Evolutionary conservation across 805 yeast genomes (phyloP).

Genomic region (Candida arabinofermentans): DNA sequence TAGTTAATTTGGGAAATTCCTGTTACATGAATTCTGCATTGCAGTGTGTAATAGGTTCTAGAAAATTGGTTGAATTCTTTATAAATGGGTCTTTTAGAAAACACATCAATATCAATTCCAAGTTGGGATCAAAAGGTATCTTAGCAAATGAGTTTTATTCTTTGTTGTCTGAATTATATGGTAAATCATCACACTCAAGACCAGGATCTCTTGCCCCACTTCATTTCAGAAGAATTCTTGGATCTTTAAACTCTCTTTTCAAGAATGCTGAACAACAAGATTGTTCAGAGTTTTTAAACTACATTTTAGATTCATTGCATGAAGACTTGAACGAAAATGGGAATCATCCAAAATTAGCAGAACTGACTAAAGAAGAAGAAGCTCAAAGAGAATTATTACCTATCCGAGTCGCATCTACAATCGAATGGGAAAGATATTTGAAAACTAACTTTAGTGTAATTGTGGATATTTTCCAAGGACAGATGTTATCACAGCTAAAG

Average conservation of each 20-base stretch:
- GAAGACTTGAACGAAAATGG: slow-evolving; percentile 78
- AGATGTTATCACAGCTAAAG: slow-evolving; percentile 70
- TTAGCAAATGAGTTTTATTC: slow-evolving; percentile 66
- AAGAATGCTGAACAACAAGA: slow-evolving; percentile 76
- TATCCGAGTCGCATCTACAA: slow-evolving; percentile 73
- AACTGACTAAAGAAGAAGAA: slow-evolving; percentile 70
- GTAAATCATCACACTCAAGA: slow-evolving; percentile 27
- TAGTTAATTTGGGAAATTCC: slow-evolving; percentile 80
- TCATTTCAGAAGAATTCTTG: slow-evolving; percentile 63
- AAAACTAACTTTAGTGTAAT: slow-evolving; percentile 74
- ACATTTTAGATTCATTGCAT: slow-evolving; percentile 69
- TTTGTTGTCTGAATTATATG: slow-evolving; percentile 51
- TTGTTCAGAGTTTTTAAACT: slow-evolving; percentile 77
- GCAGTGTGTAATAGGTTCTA: slow-evolving; percentile 81
- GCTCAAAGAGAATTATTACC: slow-evolving; percentile 66
- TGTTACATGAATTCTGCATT: slow-evolving; percentile 89
- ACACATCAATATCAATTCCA: slow-evolving; percentile 68
- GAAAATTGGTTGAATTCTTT: slow-evolving; percentile 60
- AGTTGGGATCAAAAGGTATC: slow-evolving; percentile 77
- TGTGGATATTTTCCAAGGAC: slow-evolving; percentile 85
- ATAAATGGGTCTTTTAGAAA: slow-evolving; percentile 54
- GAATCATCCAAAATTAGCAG: slow-evolving; percentile 47
- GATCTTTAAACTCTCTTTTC: slow-evolving; percentile 62
- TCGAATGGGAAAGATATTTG: slow-evolving; percentile 89
- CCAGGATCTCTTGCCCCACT: slow-evolving; percentile 49